phyloP scores from a whole-genome alignment of 2,329 filamentous ascomycete genomes.

The Aureobasidium uvarum region DNA sequence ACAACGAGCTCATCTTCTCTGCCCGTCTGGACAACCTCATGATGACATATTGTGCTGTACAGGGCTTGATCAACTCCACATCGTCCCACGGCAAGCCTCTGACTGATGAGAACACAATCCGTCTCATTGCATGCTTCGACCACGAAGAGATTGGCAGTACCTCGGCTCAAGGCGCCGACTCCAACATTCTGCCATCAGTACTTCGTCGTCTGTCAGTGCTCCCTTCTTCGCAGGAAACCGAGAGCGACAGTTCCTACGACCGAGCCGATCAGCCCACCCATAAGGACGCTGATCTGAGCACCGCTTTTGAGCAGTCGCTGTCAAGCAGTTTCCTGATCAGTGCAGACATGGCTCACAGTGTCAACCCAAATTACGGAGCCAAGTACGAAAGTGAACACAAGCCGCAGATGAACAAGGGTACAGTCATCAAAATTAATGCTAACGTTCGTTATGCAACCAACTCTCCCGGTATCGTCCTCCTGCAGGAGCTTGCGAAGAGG shows the following conservation, averaged over 20 bases:
- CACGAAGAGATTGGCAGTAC: constrained; percentile 95
- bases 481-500: constrained; percentile 76
- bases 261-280: constrained; percentile 46
- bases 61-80: constrained; percentile 76
- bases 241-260: constrained; percentile 65
- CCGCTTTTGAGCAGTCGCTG: constrained; percentile 90
- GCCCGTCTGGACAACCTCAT: constrained; percentile 93
- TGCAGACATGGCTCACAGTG: constrained; percentile 95
- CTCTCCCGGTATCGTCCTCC: constrained; percentile 85
- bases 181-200: constrained; percentile 83
- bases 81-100: constrained; percentile 57
- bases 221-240: constrained; percentile 56
- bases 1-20: constrained; percentile 94
- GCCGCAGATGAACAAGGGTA: constrained; percentile 93
- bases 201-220: constrained; percentile 82
- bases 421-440: constrained; percentile 96
- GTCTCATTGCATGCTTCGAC: constrained; percentile 92
- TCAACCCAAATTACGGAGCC: constrained; percentile 89
- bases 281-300: constrained; percentile 61
- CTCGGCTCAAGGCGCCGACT: constrained; percentile 90
- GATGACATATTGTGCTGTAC: constrained; percentile 91
- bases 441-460: constrained; percentile 97
- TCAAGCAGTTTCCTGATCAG: constrained; percentile 90
- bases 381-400: constrained; percentile 92
- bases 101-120: constrained; percentile 74